phyloP scores from a whole-genome alignment of 2,329 filamentous ascomycete species.

The Truncatella angustata region DNA sequence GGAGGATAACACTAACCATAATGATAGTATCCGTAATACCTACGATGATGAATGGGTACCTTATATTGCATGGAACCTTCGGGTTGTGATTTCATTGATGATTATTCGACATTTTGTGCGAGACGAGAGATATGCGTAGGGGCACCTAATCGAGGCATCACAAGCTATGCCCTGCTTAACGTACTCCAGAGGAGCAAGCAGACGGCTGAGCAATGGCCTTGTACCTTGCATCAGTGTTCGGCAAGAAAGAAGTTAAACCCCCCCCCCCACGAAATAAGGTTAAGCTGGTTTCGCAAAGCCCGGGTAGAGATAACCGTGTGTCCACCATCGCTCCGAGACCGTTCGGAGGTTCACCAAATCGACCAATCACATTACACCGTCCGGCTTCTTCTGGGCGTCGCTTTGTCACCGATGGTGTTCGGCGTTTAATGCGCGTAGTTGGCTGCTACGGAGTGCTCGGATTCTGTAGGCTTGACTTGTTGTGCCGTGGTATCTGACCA shows the following conservation, averaged over 20 bases:
- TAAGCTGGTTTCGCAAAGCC: neutral
- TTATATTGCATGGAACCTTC: too few species aligned
- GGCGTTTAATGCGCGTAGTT: neutral
- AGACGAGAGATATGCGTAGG: too few species aligned
- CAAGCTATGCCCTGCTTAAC: too few species aligned
- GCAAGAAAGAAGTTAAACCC: too few species aligned
- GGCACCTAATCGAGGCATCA: too few species aligned
- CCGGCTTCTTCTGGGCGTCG: neutral
- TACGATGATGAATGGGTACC: conserved; percentile 28
- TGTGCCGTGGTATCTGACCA: neutral
- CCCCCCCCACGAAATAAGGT: neutral
- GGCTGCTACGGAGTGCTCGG: neutral
- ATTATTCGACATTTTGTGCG: too few species aligned
- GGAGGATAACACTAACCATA: conserved; percentile 10
- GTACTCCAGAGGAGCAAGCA: too few species aligned
- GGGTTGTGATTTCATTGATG: too few species aligned
- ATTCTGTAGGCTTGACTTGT: neutral
- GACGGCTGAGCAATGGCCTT: too few species aligned
- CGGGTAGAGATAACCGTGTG: neutral
- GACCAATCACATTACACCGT: conserved; percentile 28
- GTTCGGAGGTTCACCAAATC: conserved; percentile 21
- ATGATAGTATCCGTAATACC: conserved; percentile 24
- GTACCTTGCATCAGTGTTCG: too few species aligned
- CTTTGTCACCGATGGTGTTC: neutral
- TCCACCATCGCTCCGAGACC: conserved; percentile 20